Conservation (phyloP, 1,139 yeast genomes). For the Lipomyces yarrowii region DNA sequence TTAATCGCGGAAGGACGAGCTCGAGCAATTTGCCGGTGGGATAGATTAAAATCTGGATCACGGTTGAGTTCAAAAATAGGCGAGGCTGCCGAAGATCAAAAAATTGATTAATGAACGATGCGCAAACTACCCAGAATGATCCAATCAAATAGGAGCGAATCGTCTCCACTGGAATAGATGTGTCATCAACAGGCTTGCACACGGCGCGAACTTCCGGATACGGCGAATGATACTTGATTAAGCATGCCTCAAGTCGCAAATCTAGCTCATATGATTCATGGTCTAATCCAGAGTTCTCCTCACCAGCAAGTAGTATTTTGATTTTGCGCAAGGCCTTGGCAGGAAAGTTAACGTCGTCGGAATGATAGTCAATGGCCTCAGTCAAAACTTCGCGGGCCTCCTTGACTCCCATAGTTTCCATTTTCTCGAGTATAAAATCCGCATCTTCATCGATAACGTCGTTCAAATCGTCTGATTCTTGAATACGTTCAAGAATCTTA, state of each 20-base stretch:
- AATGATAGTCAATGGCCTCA: slow-evolving; percentile 46
- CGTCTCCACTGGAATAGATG: slow-evolving; percentile 58
- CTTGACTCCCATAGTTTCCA: slow-evolving; percentile 8
- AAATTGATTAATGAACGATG: slow-evolving; percentile 61
- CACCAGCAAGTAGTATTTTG: slow-evolving; percentile 10
- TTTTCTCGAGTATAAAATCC: slow-evolving; percentile 18
- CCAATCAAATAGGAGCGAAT: slow-evolving; percentile 43
- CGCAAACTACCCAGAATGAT: slow-evolving; percentile 57
- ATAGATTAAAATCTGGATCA: slow-evolving; percentile 52
- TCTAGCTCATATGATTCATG: slow-evolving; percentile 28
- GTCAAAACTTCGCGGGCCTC: slow-evolving; percentile 22
- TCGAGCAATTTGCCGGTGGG: slow-evolving; percentile 50
- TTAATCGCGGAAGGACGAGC: slow-evolving; percentile 52
- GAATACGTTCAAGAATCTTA: neutral
- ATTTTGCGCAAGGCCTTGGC: slow-evolving; percentile 43
- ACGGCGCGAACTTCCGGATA: slow-evolving; percentile 70
- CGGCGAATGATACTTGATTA: slow-evolving; percentile 51
- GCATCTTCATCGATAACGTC: slow-evolving; percentile 7
- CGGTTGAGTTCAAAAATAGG: slow-evolving; percentile 55
- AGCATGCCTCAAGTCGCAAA: neutral
- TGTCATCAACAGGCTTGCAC: slow-evolving; percentile 63
- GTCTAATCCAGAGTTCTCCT: slow-evolving; percentile 5
- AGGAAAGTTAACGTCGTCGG: slow-evolving; percentile 56
- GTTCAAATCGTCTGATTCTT: neutral
- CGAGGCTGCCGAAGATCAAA: slow-evolving; percentile 64